phyloP scores from a whole-genome alignment of 768 basidiomycete species.

The Tricholoma sp. region DNA sequence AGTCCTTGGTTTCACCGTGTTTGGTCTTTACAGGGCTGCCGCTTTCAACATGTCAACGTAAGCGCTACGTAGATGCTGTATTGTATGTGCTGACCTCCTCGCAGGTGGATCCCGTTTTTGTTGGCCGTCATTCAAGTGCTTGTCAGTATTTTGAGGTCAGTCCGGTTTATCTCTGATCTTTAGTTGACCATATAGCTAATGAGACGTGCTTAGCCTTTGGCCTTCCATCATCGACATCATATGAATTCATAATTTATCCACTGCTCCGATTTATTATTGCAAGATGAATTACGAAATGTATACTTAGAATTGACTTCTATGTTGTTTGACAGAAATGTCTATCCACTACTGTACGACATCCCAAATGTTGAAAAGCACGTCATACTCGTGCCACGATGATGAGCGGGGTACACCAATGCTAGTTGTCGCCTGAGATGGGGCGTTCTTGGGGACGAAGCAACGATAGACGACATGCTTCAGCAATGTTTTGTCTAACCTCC shows the following conservation, averaged over 20 bases:
- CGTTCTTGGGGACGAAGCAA: neutral
- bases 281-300: neutral
- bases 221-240: constrained; percentile 42
- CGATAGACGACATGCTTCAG: constrained; percentile 45
- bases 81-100: neutral
- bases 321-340: neutral
- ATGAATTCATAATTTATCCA: constrained; percentile 7
- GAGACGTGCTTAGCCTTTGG: constrained; percentile 28
- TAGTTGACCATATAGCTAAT: neutral
- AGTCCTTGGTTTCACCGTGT: constrained; percentile 39
- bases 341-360: neutral
- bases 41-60: constrained; percentile 50
- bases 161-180: neutral
- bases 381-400: too few species aligned
- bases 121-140: constrained; percentile 38
- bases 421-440: neutral
- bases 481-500: constrained; percentile 50
- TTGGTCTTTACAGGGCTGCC: constrained; percentile 39
- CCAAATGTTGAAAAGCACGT: too few species aligned
- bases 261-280: neutral
- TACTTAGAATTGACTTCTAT: neutral
- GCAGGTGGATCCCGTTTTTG: constrained; percentile 45
- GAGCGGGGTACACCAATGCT: neutral
- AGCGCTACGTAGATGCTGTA: constrained; percentile 11
- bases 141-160: constrained; percentile 37